These are phyloP conservation scores for Monosporascus sp. DNA, from an alignment of 2,329 filamentous ascomycete genomes.

Conservation along the genomic window DNA sequence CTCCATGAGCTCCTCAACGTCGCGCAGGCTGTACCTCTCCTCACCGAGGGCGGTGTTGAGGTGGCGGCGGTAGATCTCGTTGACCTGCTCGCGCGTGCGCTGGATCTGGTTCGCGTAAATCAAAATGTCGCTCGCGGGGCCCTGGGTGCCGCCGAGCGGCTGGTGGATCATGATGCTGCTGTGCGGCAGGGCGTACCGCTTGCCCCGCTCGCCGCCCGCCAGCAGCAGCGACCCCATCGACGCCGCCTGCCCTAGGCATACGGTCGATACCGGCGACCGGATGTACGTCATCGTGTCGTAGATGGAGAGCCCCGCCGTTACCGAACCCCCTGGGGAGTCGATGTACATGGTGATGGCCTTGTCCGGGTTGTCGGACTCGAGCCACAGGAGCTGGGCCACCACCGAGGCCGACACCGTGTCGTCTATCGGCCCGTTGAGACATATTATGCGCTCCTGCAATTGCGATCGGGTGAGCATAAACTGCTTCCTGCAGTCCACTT, in stretches of 20 bases:
- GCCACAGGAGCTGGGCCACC: slow-evolving; percentile 92
- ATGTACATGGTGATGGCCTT: slow-evolving; percentile 98
- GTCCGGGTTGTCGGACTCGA: slow-evolving; percentile 92
- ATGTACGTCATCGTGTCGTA: slow-evolving; percentile 99
- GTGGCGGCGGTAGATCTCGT: slow-evolving; percentile 83
- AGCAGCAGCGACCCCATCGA: slow-evolving; percentile 91
- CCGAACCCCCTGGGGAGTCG: slow-evolving; percentile 89
- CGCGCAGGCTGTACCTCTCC: slow-evolving; percentile 72
- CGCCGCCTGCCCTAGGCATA: slow-evolving; percentile 90
- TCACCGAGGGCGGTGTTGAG: slow-evolving; percentile 70
- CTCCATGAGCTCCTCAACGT: slow-evolving; percentile 95
- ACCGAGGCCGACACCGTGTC: slow-evolving; percentile 88
- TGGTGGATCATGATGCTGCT: slow-evolving; percentile 97
- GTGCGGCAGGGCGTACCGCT: slow-evolving; percentile 87
- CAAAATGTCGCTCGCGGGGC: slow-evolving; percentile 73
- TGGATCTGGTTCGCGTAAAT: slow-evolving; percentile 98
- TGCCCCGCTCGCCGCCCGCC: slow-evolving; percentile 76
- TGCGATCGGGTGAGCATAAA: slow-evolving; percentile 9
- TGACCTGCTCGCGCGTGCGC: slow-evolving; percentile 75
- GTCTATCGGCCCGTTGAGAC: slow-evolving; percentile 86
- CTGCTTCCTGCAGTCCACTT: background rate
- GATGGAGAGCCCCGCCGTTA: slow-evolving; percentile 82
- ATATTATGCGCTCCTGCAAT: slow-evolving; percentile 82
- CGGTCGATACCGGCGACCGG: slow-evolving; percentile 83
- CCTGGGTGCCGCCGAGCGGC: slow-evolving; percentile 68